phyloP scores from a whole-genome alignment of 148 eudicot species.

The Drosera capensis region DNA sequence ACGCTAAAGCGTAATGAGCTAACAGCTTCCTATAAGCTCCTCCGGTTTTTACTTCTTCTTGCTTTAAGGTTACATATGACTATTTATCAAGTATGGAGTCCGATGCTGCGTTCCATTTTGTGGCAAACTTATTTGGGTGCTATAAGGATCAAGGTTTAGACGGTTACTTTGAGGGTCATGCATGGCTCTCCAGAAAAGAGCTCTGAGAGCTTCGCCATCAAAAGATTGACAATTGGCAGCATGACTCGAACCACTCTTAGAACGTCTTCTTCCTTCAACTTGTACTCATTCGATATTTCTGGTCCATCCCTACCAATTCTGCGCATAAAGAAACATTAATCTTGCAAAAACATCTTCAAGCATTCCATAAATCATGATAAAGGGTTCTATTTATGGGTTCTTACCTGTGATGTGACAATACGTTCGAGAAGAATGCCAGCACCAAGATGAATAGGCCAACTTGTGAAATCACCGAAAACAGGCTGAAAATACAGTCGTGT shows the following conservation, averaged over 20 bases:
- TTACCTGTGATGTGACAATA: conserved; percentile 50
- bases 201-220: conserved; percentile 34
- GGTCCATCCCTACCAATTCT: conserved; percentile 19
- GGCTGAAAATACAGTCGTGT: conserved; percentile 21
- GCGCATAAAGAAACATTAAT: neutral
- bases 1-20: too few species aligned
- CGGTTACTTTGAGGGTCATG: conserved; percentile 51
- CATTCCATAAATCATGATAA: neutral
- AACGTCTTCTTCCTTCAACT: conserved; percentile 62
- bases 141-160: neutral
- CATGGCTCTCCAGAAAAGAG: conserved; percentile 93
- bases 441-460: conserved; percentile 69
- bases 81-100: too few species aligned
- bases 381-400: too few species aligned
- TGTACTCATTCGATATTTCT: conserved; percentile 17
- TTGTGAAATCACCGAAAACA: conserved; percentile 60
- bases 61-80: too few species aligned
- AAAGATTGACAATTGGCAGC: conserved; percentile 61
- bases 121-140: neutral
- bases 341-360: neutral
- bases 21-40: too few species aligned
- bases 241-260: conserved; percentile 41
- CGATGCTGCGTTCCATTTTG: too few species aligned
- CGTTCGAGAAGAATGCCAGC: conserved; percentile 54
- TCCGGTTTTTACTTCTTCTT: too few species aligned